Conservation (phyloP, 202 grass and related monocot species). For the Musa balbisiana region DNA sequence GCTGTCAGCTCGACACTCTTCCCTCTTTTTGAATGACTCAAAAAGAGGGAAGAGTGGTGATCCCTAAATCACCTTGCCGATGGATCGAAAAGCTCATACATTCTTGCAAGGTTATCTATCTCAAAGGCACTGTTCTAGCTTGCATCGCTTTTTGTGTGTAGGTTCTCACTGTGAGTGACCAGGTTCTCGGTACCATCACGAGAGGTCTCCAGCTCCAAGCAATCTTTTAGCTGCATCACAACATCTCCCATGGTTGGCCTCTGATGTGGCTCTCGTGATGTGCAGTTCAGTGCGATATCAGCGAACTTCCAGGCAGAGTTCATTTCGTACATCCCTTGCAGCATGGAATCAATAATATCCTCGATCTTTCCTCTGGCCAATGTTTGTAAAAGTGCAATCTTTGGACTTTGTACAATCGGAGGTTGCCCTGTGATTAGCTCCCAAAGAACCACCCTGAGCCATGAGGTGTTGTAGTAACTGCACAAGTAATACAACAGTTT, state of each 20-base stretch:
- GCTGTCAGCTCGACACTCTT: too few species aligned
- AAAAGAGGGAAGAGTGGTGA: neutral
- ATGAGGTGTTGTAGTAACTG: slow-evolving; percentile 9
- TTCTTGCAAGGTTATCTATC: neutral
- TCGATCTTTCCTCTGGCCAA: slow-evolving; percentile 40
- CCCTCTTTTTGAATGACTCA: neutral
- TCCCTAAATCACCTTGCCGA: neutral
- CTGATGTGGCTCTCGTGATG: slow-evolving; percentile 15
- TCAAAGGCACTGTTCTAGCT: neutral
- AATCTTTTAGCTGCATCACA: slow-evolving; percentile 40
- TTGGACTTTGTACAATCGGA: slow-evolving; percentile 20
- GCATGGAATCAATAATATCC: slow-evolving; percentile 29
- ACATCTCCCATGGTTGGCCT: slow-evolving; percentile 45
- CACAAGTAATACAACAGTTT: neutral
- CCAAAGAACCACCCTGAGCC: slow-evolving; percentile 25
- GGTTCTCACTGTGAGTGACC: neutral
- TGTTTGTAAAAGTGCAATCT: slow-evolving; percentile 28
- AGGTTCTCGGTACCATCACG: neutral
- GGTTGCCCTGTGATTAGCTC: slow-evolving; percentile 37
- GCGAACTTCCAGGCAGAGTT: slow-evolving; percentile 43
- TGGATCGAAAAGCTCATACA: neutral
- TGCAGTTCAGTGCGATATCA: slow-evolving; percentile 42
- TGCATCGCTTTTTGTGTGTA: neutral
- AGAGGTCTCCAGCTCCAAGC: slow-evolving; percentile 30
- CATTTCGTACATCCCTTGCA: slow-evolving; percentile 28